Conservation (phyloP, 2,329 filamentous ascomycete genomes). For the Fusarium austroafricanum region DNA sequence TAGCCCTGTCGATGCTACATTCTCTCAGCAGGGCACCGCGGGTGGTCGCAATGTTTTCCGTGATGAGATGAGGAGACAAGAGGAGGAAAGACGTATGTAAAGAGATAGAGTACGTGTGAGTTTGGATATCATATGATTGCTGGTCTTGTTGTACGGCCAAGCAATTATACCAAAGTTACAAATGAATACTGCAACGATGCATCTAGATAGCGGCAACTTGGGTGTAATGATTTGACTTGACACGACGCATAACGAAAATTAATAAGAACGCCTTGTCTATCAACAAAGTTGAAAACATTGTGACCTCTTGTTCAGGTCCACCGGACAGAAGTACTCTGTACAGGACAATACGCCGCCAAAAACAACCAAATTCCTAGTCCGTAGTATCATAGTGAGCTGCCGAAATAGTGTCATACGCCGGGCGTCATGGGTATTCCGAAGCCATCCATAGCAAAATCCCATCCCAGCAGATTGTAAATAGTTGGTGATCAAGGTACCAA, state of each 20-base stretch:
- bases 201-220: conserved; percentile 23
- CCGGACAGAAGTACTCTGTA: conserved; percentile 3
- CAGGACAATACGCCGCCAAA: conserved; percentile 1
- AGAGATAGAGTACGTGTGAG: not conserved
- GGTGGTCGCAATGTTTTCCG: conserved; percentile 59
- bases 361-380: conserved; percentile 12
- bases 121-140: conserved; percentile 1
- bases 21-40: conserved; percentile 53
- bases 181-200: conserved; percentile 24
- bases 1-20: conserved; percentile 58
- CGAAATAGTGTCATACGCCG: conserved; percentile 35
- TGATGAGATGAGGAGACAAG: conserved; percentile 62
- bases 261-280: conserved; percentile 42
- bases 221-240: conserved; percentile 38
- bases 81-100: conserved; percentile 52
- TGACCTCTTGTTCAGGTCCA: not conserved
- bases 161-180: conserved; percentile 13
- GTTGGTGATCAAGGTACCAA: conserved; percentile 2
- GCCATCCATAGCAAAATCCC: conserved; percentile 25
- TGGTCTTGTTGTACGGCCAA: not conserved
- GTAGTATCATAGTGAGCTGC: conserved; percentile 24
- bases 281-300: conserved; percentile 3
- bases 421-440: conserved; percentile 44
- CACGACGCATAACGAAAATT: conserved; percentile 41
- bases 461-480: conserved; percentile 26